A percentile compares a stretch with the other conserved stretches of the same genome.
These are phyloP conservation scores for Tothia fuscella DNA, from an alignment of 2,329 filamentous ascomycete genomes.

Conservation along the genomic window DNA sequence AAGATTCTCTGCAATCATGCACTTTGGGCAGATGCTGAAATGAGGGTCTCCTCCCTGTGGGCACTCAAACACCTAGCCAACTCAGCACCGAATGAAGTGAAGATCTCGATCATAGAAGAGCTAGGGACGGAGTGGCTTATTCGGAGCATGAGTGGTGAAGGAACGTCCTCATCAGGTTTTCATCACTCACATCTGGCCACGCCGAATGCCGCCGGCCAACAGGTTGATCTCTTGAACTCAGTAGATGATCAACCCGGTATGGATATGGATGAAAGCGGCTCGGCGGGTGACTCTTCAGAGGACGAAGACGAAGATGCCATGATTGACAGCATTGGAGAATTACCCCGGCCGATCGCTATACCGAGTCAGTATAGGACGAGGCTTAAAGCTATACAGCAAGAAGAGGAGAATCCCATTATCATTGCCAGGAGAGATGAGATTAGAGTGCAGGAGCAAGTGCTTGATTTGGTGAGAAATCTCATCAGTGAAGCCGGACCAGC, in stretches of 20 bases:
- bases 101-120: slow-evolving; percentile 65
- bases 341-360: slow-evolving; percentile 9
- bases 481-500: slow-evolving; percentile 49
- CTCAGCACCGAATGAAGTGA: slow-evolving; percentile 57
- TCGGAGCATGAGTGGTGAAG: slow-evolving; percentile 57
- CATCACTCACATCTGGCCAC: slow-evolving; percentile 38
- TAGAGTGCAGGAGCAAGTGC: slow-evolving; percentile 78
- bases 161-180: slow-evolving; percentile 19
- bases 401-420: slow-evolving; percentile 54
- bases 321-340: slow-evolving; percentile 12
- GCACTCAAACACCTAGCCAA: slow-evolving; percentile 83
- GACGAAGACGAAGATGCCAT: slow-evolving; percentile 1
- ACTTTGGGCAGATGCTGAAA: slow-evolving; percentile 63
- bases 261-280: slow-evolving; percentile 10
- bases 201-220: slow-evolving; percentile 47
- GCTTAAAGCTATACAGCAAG: slow-evolving; percentile 40
- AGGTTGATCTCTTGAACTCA: slow-evolving; percentile 45
- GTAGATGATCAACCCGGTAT: slow-evolving; percentile 7
- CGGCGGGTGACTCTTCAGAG: slow-evolving; percentile 4
- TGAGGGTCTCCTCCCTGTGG: slow-evolving; percentile 83
- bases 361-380: slow-evolving; percentile 25
- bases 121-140: slow-evolving; percentile 71
- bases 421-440: slow-evolving; percentile 66
- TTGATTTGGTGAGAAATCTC: slow-evolving; percentile 83
- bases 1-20: slow-evolving; percentile 73